Evolutionary conservation across 2,329 filamentous ascomycete species (phyloP), one percentile per base, ranked within the genome.

Genomic region (Colletotrichum trifolii): DNA sequence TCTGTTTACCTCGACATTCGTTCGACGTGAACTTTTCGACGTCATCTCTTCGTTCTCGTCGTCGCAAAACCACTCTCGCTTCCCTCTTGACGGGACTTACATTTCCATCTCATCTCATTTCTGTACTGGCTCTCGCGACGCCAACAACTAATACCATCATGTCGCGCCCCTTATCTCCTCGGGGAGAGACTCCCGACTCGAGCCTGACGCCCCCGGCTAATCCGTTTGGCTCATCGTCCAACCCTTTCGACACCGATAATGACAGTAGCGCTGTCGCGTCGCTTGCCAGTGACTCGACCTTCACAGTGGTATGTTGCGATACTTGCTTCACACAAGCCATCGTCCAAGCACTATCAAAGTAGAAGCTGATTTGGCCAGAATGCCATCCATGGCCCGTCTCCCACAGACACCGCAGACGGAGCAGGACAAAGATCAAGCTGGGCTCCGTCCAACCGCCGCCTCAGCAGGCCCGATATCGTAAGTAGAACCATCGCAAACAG

Each of bases 201-300:
- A n/a, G 56, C 36, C n/a, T 57, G 33, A 49, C 60, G 35, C 52
- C 58, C 45, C 66, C 65, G 43, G 58, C 15, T 50, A 68, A 69
- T 52, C 67, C 67, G 3, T 69, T 69, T 39, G 61, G 49, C 13
- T 42, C 61, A 25, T 25, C 25, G 1, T 25, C 25, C 8, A 68
- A 68, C 47, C 67, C 67, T 8, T 69, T 69, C 61, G 67, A 69
- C 39, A 69, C 67, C 10, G 67, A 69, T 40, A 66, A 67, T 6
- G 67, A 68, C 15, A 55, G 54, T 25, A 69, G 67, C 43, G 61
- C 65, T 8, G 65, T 54, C 7, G 56, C 50, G 8, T 68, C 67
- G 8, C 58, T 68, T 8, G 67, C 67, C 34, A 66, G 60, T 40
- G 60, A 69, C 48, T 69, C 67, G 3, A 69, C 67, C n/a, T 69